Conservation (phyloP, 2,329 filamentous ascomycete genomes). For the Seiridium cupressi region DNA sequence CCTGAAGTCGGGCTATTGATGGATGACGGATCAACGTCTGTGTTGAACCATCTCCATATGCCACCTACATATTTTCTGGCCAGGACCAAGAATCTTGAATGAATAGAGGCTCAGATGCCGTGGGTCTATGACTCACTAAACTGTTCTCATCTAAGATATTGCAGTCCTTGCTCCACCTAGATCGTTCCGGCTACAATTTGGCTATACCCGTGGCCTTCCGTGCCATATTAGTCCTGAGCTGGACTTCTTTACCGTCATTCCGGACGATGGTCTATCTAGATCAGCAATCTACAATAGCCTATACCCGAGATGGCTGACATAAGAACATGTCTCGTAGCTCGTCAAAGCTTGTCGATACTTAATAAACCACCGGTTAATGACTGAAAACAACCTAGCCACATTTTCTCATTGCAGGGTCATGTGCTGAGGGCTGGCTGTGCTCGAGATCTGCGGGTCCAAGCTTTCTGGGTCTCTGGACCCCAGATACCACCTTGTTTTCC, state of each 20-base stretch:
- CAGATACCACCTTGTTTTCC: background rate
- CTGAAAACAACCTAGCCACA: background rate
- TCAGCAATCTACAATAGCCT: background rate
- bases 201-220: background rate
- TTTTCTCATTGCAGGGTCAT: background rate
- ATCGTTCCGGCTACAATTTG: background rate
- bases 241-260: slow-evolving; percentile 2
- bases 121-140: too few species aligned
- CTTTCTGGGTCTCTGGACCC: background rate
- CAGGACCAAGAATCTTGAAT: too few species aligned
- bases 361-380: slow-evolving; percentile 5
- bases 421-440: background rate
- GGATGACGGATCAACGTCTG: too few species aligned
- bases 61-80: too few species aligned
- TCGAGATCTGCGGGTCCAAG: background rate
- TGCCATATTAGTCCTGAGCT: slow-evolving; percentile 3
- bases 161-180: background rate
- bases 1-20: too few species aligned
- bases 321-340: background rate
- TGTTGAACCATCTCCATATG: too few species aligned
- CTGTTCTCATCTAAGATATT: background rate
- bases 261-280: background rate
- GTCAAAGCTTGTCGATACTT: background rate
- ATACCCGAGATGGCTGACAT: background rate
- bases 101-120: too few species aligned